Conservation (phyloP, 2,329 filamentous ascomycete species). For the Hypoxylon sp. region DNA sequence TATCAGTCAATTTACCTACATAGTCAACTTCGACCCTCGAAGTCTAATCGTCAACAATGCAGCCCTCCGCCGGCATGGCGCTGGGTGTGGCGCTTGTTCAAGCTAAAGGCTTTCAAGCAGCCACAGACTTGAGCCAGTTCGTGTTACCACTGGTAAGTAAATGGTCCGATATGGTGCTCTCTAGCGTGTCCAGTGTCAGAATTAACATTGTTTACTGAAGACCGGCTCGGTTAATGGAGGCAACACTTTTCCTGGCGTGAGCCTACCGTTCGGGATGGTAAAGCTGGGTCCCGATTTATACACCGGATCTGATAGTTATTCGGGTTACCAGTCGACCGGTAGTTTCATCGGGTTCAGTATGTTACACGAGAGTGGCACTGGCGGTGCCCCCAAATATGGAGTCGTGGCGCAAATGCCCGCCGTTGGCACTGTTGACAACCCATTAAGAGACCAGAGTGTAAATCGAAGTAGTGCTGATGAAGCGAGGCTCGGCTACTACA, state of each 20-base stretch:
- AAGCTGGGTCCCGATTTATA: constrained; percentile 67
- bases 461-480: constrained; percentile 66
- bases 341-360: constrained; percentile 73
- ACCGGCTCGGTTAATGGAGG: constrained; percentile 63
- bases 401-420: constrained; percentile 73
- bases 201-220: constrained; percentile 50
- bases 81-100: constrained; percentile 27
- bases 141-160: constrained; percentile 48
- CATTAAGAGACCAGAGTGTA: constrained; percentile 69
- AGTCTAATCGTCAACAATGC: constrained; percentile 40
- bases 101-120: constrained; percentile 27
- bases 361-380: constrained; percentile 77
- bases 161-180: not conserved
- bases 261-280: constrained; percentile 63
- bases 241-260: constrained; percentile 67
- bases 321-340: constrained; percentile 65
- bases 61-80: constrained; percentile 30
- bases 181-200: constrained; percentile 5
- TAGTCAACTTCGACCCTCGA: constrained; percentile 20
- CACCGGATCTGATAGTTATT: constrained; percentile 66
- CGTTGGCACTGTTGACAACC: constrained; percentile 65
- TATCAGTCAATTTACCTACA: constrained; percentile 18
- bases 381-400: constrained; percentile 79
- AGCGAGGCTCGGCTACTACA: constrained; percentile 74
- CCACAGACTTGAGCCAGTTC: constrained; percentile 44